Percentiles rank a stretch among this genome's conserved stretches.
These are phyloP conservation scores for Fusarium sterilihyphosum DNA, from an alignment of 2,329 filamentous ascomycete genomes.

Conservation along the genomic window DNA sequence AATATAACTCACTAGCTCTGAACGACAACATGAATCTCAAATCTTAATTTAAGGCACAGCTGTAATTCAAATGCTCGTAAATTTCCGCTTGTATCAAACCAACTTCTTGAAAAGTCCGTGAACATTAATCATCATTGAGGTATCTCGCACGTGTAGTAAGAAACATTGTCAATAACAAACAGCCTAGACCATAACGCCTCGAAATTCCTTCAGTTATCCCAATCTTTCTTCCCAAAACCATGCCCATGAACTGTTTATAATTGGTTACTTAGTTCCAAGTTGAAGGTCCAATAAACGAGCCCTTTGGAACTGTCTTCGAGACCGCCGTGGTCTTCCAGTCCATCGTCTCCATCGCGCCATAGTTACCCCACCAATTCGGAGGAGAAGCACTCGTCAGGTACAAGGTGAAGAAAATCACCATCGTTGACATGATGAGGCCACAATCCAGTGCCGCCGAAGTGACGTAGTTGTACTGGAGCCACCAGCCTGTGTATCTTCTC, in stretches of 20 bases:
- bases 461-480: conserved; percentile 82
- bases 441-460: conserved; percentile 76
- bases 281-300: conserved; percentile 62
- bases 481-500: conserved; percentile 75
- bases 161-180: conserved; percentile 26
- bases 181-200: conserved; percentile 35
- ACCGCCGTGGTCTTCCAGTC: conserved; percentile 58
- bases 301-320: conserved; percentile 52
- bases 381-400: conserved; percentile 65
- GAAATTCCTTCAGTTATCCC: conserved; percentile 10
- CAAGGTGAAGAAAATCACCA: conserved; percentile 76
- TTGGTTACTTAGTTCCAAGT: conserved; percentile 52
- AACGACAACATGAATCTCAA: not conserved
- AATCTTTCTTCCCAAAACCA: conserved; percentile 22
- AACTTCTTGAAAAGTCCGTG: conserved; percentile 1
- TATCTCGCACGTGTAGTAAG: conserved; percentile 37
- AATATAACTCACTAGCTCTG: not conserved
- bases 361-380: conserved; percentile 72
- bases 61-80: not conserved
- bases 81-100: not conserved
- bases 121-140: conserved; percentile 43
- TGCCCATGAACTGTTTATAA: not conserved
- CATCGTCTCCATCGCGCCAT: conserved; percentile 56
- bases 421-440: conserved; percentile 71
- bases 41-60: not conserved